A percentile compares a stretch with the other conserved stretches of the same genome.
phyloP scores from a whole-genome alignment of 163 green algal genomes.

The Coccomyxa subellipsoidea region DNA sequence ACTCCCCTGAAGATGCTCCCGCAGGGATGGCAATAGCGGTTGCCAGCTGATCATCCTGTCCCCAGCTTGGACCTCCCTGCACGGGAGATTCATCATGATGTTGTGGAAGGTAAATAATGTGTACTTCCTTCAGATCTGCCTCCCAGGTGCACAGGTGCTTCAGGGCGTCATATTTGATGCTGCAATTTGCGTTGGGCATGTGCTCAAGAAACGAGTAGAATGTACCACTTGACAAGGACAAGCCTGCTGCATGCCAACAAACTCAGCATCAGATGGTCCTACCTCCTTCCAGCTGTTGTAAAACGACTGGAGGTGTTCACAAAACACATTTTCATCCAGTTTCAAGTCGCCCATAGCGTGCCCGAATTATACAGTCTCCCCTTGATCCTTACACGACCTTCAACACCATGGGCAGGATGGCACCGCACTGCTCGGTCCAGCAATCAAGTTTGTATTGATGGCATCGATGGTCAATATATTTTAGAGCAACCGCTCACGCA shows the following conservation, averaged over 20 bases:
- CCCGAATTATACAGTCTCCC: neutral
- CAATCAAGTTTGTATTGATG: neutral
- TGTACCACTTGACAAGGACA: too few species aligned
- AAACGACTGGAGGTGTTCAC: conserved; percentile 12
- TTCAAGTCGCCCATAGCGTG: neutral
- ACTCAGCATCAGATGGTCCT: too few species aligned
- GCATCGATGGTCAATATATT: neutral
- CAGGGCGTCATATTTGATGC: too few species aligned
- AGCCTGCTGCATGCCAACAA: too few species aligned
- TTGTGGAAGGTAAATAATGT: too few species aligned
- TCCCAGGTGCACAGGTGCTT: neutral
- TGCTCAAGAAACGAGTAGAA: too few species aligned
- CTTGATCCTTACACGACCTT: neutral
- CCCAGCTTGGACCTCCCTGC: neutral
- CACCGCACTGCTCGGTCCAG: neutral
- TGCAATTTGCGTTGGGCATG: too few species aligned
- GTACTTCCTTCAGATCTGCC: neutral
- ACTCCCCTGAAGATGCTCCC: conserved; percentile 56
- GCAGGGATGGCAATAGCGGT: conserved; percentile 59
- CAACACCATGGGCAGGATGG: neutral
- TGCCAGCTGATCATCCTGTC: conserved; percentile 2
- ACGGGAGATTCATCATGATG: too few species aligned
- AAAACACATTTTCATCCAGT: conserved; percentile 25
- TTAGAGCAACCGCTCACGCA: neutral
- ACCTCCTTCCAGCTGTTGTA: conserved; percentile 25